phyloP scores from a whole-genome alignment of 2,329 filamentous ascomycete species.

The Coniochaeta prunicola region DNA sequence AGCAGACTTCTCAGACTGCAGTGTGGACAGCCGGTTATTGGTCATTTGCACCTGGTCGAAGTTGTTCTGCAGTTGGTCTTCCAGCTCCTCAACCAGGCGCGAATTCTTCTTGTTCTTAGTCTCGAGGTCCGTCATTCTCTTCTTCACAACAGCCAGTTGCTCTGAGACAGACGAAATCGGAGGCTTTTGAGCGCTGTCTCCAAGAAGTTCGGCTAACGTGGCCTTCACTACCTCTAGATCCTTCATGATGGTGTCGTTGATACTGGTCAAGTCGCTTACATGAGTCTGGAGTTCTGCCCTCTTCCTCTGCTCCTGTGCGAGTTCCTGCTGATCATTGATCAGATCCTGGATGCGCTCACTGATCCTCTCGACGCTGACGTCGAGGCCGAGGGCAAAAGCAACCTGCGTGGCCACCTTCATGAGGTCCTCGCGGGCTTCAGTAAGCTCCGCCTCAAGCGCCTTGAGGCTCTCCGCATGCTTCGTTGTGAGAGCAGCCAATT shows the following conservation, averaged over 20 bases:
- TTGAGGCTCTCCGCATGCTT: slow-evolving; percentile 52
- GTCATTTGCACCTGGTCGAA: slow-evolving; percentile 86
- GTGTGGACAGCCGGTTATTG: slow-evolving; percentile 77
- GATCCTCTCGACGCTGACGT: slow-evolving; percentile 62
- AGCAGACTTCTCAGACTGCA: slow-evolving; percentile 66
- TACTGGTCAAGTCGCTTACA: slow-evolving; percentile 47
- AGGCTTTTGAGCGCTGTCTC: slow-evolving; percentile 29
- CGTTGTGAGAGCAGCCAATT: slow-evolving; percentile 49
- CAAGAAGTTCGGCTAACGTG: slow-evolving; percentile 45
- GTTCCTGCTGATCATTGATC: slow-evolving; percentile 50
- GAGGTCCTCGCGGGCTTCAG: slow-evolving; percentile 59
- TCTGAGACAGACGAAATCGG: slow-evolving; percentile 42
- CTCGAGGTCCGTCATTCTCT: slow-evolving; percentile 56
- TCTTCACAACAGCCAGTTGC: slow-evolving; percentile 55
- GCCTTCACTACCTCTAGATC: slow-evolving; percentile 56
- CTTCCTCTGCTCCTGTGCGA: slow-evolving; percentile 52
- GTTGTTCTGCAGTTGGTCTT: slow-evolving; percentile 91
- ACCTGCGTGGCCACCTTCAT: slow-evolving; percentile 58
- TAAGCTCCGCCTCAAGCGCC: slow-evolving; percentile 54
- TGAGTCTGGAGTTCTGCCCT: slow-evolving; percentile 47
- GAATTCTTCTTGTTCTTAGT: slow-evolving; percentile 81
- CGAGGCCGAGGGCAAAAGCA: slow-evolving; percentile 49
- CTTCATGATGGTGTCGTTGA: slow-evolving; percentile 51
- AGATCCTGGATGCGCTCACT: slow-evolving; percentile 53
- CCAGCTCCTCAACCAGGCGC: slow-evolving; percentile 86